Base-by-base conservation (phyloP, 805 yeast genomes). In the Candida cerambycidarum region DNA sequence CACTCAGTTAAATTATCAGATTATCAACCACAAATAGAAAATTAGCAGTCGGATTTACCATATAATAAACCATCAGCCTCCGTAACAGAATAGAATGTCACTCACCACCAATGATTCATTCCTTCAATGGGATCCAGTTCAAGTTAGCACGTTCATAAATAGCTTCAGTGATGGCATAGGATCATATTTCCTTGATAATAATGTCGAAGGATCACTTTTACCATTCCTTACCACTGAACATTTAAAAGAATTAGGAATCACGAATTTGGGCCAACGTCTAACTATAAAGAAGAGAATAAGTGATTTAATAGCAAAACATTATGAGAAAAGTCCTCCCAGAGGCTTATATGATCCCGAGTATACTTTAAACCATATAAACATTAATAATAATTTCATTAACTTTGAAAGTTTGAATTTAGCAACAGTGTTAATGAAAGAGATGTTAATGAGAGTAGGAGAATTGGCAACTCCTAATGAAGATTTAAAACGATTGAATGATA, bases 181-280 rank as follows among this genome's bases (percentile, higher is more conserved):
- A 41, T 16, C 54, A 11, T 44, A 45, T 8, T 82, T 83, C 55
- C 63, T 71, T 18, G 72, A 69, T 2, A 78, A 87, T 61, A 81
- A 81, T 51, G 78, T 87, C 39, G 80, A 83, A 3, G 96, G 96
- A 1, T 78, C 84, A 23, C 72, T 85, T 3, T 65, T 92, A 39
- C 80, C 87, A 1, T 82, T 79, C 47, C 67, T 90, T 38, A 79
- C 80, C 24, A 78, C 85, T 10, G 79, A 76, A 7, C 93, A 89
- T 56, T 75, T 90, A 33, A 69, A 72, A 46, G 96, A 89, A 41
- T 65, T 92, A 55, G 95, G 90, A 2, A 73, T 85, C 1, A 43
- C 47, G 5, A 65, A 70, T 25, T 57, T 85, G 24, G 73, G 75
- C 23, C 74, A 76, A 14, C 71, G 96, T 19, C 67, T 90, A 3